Base-by-base conservation (phyloP, 1,284 basidiomycete genomes). In the Erythrobasidium hasegawianum region DNA sequence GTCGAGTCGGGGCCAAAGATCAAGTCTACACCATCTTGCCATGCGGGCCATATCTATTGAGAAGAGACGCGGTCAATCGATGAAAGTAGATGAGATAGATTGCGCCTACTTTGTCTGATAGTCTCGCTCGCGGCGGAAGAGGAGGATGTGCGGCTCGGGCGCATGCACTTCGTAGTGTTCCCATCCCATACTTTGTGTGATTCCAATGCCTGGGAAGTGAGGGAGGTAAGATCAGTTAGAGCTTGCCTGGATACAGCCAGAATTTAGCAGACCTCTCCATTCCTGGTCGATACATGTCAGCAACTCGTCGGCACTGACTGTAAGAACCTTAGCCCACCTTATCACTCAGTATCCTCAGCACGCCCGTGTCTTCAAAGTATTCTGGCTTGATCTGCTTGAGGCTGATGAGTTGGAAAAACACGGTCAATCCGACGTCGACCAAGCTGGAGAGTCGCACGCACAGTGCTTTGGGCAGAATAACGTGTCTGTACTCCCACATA, bases 381-480 rank as follows among this genome's bases (percentile, higher is more conserved):
- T 60, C 72, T 70, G 68, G 69, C 72, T 58, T 65, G 62, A 65
- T 65, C 47, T 65, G 62, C 62, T 65, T 65, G 18, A 65, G 39
- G 13, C 62, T 65, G 22, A 3, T 11, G 33, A 33, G 33, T 5
- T 33, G 4, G 33, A 33, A 33, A 33, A 33, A 33, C 33, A 33
- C 33, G 33, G 33, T 33, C 24, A 39, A 16, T n/a, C 2, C 16
- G 29, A 11, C 5, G 50, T 29, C 26, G 20, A 20, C 13, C 4
- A n/a, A n/a, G n/a, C n/a, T n/a, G n/a, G n/a, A n/a, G 26, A 16
- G 27, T 33, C 18, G 18, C 13, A 33, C 62, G 18, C 20, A 65
- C 62, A 73, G 70, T n/a, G 67, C 68, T 57, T 73, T 73, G 3
- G 72, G 72, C 10, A 73, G 38, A 43, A 73, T 72, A 24, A 73